Base-by-base conservation (phyloP, 495 filamentous ascomycete genomes). In the Tuber aestivum region DNA sequence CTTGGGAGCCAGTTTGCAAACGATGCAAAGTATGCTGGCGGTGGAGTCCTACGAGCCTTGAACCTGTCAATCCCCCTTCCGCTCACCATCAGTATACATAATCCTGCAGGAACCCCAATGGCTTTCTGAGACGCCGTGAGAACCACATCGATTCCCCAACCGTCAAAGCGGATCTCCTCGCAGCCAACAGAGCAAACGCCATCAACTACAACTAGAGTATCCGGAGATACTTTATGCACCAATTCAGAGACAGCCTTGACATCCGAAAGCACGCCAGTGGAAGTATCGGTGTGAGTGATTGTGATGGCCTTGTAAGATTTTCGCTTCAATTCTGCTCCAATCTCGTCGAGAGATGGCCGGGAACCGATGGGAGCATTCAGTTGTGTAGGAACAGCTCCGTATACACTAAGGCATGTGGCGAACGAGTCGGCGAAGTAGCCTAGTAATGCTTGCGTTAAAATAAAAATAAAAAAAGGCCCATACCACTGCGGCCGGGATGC, bases 341-440 rank as follows among this genome's bases (percentile, higher is more conserved):
- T 89, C 83, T 95, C 92, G 68, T 90, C 88, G 41, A 97, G 89
- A 77, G 93, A 91, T n/a, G 94, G 93, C 56, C 94, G 91, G 78
- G 92, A 91, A 72, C 95, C 95, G 80, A 97, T 92, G 42, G 94
- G 90, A 0, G 93, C 93, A 83, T 92, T 95, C 77, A 99, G 87
- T 83, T 97, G 92, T 35, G 94, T 97, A 40, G 92, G 91, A 72
- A 92, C 90, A 79, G 91, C 93, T 74, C 95, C 94, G 84, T 99
- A 99, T 32, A 93, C 92, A 78, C 90, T 87, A 82, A 99, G 88
- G 85, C 95, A 97, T 84, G 94, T 90, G 74, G 92, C 92, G 83
- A 99, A 97, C 42, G 92, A 94, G 84, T 99, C 94, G 78, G 92
- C 94, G 84, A 99, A 99, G 89, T 99, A 99, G 73, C 95, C 95